phyloP scores from a whole-genome alignment of 2,329 filamentous ascomycete species.

The Penicillium crustosum region DNA sequence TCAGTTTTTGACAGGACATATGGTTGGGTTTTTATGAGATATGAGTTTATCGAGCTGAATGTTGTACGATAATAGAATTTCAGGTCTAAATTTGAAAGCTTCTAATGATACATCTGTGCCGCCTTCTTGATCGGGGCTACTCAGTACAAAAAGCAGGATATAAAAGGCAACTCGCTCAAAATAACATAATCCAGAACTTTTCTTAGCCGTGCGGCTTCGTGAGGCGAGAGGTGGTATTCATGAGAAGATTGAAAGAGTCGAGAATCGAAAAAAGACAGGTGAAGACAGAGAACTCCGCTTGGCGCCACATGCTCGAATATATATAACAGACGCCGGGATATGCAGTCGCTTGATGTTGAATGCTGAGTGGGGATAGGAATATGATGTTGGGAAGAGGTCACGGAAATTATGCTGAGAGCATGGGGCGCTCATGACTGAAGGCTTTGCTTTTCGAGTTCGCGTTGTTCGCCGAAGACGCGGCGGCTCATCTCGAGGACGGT shows the following conservation, averaged over 20 bases:
- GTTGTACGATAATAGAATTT: constrained; percentile 15
- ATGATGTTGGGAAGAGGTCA: not conserved
- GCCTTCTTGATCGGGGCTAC: not conserved
- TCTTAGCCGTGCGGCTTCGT: constrained; percentile 10
- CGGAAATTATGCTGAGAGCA: constrained; percentile 2
- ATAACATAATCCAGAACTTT: constrained; percentile 14
- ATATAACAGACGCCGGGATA: constrained; percentile 28
- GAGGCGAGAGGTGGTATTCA: constrained; percentile 10
- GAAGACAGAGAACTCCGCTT: constrained; percentile 24
- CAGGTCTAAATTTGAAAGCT: constrained; percentile 8
- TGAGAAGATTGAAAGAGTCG: constrained; percentile 8
- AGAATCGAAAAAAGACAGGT: constrained; percentile 2
- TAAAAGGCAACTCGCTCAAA: constrained; percentile 7
- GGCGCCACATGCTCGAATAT: constrained; percentile 26
- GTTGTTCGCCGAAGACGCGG: constrained; percentile 86
- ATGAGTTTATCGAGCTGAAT: constrained; percentile 6
- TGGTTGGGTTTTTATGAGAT: constrained; percentile 2
- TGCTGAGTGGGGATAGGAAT: constrained; percentile 8
- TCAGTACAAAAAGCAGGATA: not conserved
- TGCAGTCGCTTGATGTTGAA: constrained; percentile 34
- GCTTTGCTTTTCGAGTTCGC: constrained; percentile 59
- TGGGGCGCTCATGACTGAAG: constrained; percentile 27
- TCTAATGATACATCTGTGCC: constrained; percentile 17
- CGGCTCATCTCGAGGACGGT: constrained; percentile 90
- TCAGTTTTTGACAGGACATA: not conserved